Base-by-base conservation (phyloP, 805 yeast species). In the Starmerella etchellsii region DNA sequence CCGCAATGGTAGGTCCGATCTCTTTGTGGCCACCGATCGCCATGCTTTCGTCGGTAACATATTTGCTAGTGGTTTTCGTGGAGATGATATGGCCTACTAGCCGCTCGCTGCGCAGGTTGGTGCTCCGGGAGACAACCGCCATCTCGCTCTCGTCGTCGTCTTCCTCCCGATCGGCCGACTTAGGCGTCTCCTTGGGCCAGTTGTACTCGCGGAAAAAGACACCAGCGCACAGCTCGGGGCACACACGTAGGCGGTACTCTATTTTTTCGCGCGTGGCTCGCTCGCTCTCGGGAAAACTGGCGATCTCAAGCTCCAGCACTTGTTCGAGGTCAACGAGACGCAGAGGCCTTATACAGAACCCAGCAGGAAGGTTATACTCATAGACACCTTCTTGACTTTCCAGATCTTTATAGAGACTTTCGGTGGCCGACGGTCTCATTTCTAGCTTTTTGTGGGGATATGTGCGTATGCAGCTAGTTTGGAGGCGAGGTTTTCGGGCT, bases 171-270 rank as follows among this genome's bases (percentile, higher is more conserved):
- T 24, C 29, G 16, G 31, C 25, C 16, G 28, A 16, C 20, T 31
- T 26, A n/a, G 36, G 39, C 19, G 39, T 46, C 14, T 31, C 44
- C 25, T 36, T 40, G 11, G 49, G 53, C 52, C 53, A 53, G 34
- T 45, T 42, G 40, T 42, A 68, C 47, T 61, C 61, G 52, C 65
- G 61, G 24, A 56, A 65, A 55, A 88, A 91, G 42, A 91, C 67
- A 2, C 97, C 97, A 5, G 87, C 74, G 49, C 91, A 76, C 42
- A 88, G 70, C 59, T 88, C 98, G 9, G 97, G 97, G 58, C 96
- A 87, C 3, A 66, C 74, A 1, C 69, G 69, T 48, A 88, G 67
- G 52, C 96, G 70, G 64, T 82, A 88, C 48, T 62, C 64, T 40
- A 75, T 60, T 49, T 71, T 76, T 37, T 76, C 83, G n/a, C 54